Percentiles rank a stretch among this genome's conserved stretches.
phyloP scores from a whole-genome alignment of 768 basidiomycete species.

The Termitomyces sp. region DNA sequence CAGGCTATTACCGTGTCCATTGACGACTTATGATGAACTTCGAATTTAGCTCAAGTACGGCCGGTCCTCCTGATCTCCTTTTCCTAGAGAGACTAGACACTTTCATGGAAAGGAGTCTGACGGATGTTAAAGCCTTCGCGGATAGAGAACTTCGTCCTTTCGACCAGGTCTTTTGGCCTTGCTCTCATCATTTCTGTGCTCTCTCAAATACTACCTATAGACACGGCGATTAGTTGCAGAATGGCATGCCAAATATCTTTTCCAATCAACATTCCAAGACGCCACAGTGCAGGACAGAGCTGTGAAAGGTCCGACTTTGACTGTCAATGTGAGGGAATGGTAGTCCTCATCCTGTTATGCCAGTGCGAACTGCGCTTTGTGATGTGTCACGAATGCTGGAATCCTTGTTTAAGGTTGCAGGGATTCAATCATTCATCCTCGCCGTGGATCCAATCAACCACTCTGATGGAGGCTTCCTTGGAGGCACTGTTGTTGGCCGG shows the following conservation, averaged over 20 bases:
- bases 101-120: constrained; percentile 52
- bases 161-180: constrained; percentile 45
- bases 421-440: constrained; percentile 57
- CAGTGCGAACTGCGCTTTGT: constrained; percentile 42
- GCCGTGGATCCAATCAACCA: constrained; percentile 48
- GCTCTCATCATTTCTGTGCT: constrained; percentile 9
- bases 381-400: constrained; percentile 50
- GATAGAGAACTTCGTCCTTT: constrained; percentile 51
- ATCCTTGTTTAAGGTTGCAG: constrained; percentile 40
- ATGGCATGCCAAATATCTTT: constrained; percentile 57
- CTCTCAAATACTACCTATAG: constrained; percentile 24
- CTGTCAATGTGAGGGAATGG: constrained; percentile 3
- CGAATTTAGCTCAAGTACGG: constrained; percentile 26
- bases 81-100: constrained; percentile 60
- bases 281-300: constrained; percentile 9
- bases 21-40: constrained; percentile 19
- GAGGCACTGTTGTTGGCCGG: constrained; percentile 52
- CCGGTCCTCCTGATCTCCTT: constrained; percentile 38
- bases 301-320: constrained; percentile 16
- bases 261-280: constrained; percentile 21
- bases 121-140: constrained; percentile 55
- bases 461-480: constrained; percentile 51
- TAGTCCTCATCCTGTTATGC: constrained; percentile 11
- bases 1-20: neutral
- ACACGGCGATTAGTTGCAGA: constrained; percentile 53